Evolutionary conservation across 306 rosid species (phyloP).

Genomic region (Malus fusca): DNA sequence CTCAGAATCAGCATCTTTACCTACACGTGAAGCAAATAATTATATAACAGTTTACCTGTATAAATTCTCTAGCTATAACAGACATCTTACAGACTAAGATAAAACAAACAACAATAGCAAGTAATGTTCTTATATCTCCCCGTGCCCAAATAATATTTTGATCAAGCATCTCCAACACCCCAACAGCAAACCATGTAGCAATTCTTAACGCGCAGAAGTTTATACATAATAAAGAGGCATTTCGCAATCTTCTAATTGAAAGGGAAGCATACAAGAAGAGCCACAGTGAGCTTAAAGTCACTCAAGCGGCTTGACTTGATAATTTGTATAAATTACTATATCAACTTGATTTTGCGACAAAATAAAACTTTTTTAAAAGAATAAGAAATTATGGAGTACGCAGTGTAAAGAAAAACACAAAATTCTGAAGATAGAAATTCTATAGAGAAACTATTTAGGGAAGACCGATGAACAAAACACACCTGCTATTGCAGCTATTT

Average conservation of each 20-base stretch:
- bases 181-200: background rate
- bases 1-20: slow-evolving; percentile 50
- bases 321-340: background rate
- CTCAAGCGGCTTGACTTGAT: background rate
- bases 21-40: slow-evolving; percentile 30
- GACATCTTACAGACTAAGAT: background rate
- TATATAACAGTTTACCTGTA: background rate
- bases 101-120: background rate
- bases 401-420: background rate
- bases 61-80: background rate
- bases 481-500: slow-evolving; percentile 90
- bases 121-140: background rate
- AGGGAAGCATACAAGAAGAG: background rate
- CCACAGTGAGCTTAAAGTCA: background rate
- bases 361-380: background rate
- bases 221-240: background rate
- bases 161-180: background rate
- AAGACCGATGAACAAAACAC: background rate
- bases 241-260: background rate
- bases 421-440: background rate
- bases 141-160: background rate
- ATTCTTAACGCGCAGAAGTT: background rate
- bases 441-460: background rate
- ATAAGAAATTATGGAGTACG: background rate
- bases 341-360: background rate